These are phyloP conservation scores for Podaxis sp. DNA, from an alignment of 768 basidiomycete species.

Conservation along the genomic window DNA sequence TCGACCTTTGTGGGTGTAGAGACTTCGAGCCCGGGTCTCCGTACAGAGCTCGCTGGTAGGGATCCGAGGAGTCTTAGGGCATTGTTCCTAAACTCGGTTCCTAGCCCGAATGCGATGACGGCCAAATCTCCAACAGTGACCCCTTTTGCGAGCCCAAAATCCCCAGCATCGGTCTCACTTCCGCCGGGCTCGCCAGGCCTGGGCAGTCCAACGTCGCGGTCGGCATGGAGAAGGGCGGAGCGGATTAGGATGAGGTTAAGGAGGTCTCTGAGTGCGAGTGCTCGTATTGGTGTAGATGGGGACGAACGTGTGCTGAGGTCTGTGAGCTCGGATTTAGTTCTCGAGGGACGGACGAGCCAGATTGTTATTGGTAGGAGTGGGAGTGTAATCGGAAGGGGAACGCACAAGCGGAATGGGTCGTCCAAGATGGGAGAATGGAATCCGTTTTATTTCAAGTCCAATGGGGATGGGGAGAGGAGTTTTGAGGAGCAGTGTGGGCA, in stretches of 20 bases:
- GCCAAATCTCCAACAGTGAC: background rate
- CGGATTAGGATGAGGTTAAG: constrained; percentile 8
- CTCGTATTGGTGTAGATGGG: too few relatives aligned
- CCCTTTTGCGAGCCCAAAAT: background rate
- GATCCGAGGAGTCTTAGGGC: background rate
- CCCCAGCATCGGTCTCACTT: background rate
- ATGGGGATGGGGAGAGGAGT: background rate
- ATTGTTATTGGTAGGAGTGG: too few relatives aligned
- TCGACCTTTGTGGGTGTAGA: background rate
- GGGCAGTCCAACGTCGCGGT: background rate
- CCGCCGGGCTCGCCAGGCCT: background rate
- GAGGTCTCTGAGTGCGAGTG: background rate
- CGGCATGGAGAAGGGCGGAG: constrained; percentile 6
- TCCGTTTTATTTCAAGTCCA: background rate
- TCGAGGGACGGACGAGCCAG: too few relatives aligned
- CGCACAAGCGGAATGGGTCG: constrained; percentile 5
- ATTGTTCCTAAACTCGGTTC: background rate
- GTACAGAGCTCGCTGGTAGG: background rate
- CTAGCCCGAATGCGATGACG: background rate
- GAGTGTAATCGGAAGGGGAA: background rate
- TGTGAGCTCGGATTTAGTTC: too few relatives aligned
- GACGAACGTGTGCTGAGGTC: too few relatives aligned
- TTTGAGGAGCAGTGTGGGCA: background rate
- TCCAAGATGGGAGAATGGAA: constrained; percentile 7
- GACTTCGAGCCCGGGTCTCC: too few relatives aligned